Evolutionary conservation across 2,329 filamentous ascomycete species (phyloP).

Genomic region (Hymenoscyphus scutula): DNA sequence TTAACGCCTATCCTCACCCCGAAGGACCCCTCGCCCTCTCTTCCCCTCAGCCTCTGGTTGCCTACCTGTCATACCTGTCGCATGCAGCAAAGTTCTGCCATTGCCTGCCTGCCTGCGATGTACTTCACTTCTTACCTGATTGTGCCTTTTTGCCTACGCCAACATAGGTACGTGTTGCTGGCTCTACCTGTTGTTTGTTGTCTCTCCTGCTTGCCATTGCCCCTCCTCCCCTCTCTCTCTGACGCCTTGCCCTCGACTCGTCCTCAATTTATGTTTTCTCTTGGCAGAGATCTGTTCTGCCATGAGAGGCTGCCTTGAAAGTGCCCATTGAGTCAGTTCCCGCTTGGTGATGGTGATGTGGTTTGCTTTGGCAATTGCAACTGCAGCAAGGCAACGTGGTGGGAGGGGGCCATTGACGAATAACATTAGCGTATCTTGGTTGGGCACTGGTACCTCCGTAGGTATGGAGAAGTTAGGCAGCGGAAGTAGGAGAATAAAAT

Average conservation of each 20-base stretch:
- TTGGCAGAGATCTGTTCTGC: background rate
- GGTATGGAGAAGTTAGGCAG: constrained; percentile 11
- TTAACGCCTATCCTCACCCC: constrained; percentile 1
- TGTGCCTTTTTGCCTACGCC: background rate
- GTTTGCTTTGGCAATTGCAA: constrained; percentile 6
- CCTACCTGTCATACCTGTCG: constrained; percentile 4
- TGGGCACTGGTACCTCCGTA: constrained; percentile 6
- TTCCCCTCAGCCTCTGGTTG: background rate
- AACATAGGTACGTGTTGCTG: background rate
- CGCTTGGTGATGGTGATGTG: background rate
- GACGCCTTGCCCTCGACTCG: constrained; percentile 1
- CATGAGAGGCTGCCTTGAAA: background rate
- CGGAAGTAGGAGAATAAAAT: too few species aligned
- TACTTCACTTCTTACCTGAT: background rate
- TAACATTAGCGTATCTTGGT: background rate
- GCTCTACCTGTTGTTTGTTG: background rate
- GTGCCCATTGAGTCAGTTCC: background rate
- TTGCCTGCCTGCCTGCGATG: background rate
- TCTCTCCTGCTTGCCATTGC: background rate
- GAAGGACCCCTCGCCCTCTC: background rate
- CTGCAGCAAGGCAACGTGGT: background rate
- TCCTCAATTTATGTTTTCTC: constrained; percentile 1
- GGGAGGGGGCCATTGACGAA: constrained; percentile 1
- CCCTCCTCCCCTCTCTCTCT: background rate
- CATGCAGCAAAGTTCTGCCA: background rate